phyloP scores from a whole-genome alignment of 305 asterid genomes.

The Fraxinus angustifolia region DNA sequence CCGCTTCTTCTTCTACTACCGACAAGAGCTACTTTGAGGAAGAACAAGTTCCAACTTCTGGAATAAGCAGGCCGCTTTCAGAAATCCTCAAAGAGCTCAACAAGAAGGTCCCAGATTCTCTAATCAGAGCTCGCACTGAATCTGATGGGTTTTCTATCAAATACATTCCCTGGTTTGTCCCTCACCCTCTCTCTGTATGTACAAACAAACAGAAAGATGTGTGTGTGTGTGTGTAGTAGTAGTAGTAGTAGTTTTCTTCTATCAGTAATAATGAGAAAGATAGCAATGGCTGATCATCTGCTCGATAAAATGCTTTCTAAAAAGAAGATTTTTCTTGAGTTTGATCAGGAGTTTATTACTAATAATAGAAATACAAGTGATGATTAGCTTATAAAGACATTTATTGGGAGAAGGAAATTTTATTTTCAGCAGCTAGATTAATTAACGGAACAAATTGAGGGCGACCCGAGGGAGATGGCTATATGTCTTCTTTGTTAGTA shows the following conservation, averaged over 20 bases:
- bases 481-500: not conserved
- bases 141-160: conserved; percentile 46
- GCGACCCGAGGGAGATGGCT: not conserved
- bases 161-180: conserved; percentile 66
- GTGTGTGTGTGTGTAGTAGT: too few species aligned
- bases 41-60: conserved; percentile 35
- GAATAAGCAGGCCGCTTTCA: conserved; percentile 65
- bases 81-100: conserved; percentile 62
- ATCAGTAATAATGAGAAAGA: not conserved
- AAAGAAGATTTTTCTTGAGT: not conserved
- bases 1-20: not conserved
- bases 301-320: not conserved
- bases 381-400: not conserved
- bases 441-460: not conserved
- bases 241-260: not conserved
- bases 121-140: conserved; percentile 44
- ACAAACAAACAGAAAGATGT: too few species aligned
- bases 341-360: not conserved
- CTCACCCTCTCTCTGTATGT: not conserved
- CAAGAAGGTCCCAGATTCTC: conserved; percentile 80
- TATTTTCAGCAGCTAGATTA: not conserved
- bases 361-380: not conserved
- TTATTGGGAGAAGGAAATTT: not conserved
- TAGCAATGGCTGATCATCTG: not conserved
- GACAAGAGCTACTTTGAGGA: conserved; percentile 19